Evolutionary conservation across 352 stramenopile species (phyloP).

Genomic region (Globisporangium nunn): DNA sequence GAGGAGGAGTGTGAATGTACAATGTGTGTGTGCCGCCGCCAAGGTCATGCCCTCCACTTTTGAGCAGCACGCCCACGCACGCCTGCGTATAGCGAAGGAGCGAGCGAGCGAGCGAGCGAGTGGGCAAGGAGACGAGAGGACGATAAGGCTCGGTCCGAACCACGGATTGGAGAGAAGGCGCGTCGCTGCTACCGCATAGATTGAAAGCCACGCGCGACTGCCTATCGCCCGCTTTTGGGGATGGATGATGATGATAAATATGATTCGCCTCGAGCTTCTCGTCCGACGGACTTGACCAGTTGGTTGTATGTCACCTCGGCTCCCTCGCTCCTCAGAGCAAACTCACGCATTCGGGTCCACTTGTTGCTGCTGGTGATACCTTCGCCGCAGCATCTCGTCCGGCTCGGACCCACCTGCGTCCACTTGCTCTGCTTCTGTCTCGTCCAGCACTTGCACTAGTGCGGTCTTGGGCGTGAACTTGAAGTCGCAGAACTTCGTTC

Average conservation of each 20-base stretch:
- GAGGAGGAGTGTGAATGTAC: neutral
- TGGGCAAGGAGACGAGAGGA: neutral
- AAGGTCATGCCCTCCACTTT: neutral
- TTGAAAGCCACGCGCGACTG: neutral
- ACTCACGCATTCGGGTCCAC: neutral
- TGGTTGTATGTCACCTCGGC: too few species aligned
- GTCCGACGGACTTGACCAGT: neutral
- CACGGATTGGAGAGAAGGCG: neutral
- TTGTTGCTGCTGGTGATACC: too few species aligned
- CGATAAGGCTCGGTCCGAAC: too few species aligned
- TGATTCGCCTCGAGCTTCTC: neutral
- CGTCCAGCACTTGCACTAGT: conserved; percentile 11
- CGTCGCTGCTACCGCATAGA: neutral
- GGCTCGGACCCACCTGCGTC: neutral
- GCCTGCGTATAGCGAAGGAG: too few species aligned
- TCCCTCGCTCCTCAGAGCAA: neutral
- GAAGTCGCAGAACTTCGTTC: conserved; percentile 52
- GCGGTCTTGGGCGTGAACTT: conserved; percentile 36
- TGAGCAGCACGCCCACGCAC: neutral
- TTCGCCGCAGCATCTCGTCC: neutral
- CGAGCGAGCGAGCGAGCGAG: too few species aligned
- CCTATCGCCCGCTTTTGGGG: too few species aligned
- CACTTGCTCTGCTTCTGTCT: neutral
- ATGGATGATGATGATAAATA: neutral
- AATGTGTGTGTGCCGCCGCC: neutral